Evolutionary conservation across 2,329 filamentous ascomycete genomes (phyloP).

Genomic region (Colletotrichum filicis): DNA sequence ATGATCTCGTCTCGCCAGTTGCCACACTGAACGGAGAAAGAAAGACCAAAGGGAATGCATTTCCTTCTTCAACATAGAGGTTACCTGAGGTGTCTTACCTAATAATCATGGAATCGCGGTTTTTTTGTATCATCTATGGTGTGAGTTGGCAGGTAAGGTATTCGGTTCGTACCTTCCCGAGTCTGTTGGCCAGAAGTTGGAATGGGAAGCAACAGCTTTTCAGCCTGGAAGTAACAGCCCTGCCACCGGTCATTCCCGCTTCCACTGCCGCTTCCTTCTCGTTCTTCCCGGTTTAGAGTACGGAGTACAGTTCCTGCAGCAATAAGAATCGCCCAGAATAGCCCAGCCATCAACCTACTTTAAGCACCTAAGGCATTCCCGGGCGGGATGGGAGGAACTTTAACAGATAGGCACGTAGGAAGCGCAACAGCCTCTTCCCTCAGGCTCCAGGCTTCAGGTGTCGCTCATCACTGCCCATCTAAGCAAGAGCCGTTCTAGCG

Average conservation of each 20-base stretch:
- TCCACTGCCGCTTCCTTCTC: conserved; percentile 12
- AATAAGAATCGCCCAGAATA: background rate
- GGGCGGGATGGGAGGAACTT: background rate
- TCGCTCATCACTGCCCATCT: conserved; percentile 14
- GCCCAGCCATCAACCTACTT: background rate
- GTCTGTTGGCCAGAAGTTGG: background rate
- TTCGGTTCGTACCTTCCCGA: background rate
- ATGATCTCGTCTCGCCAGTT: background rate
- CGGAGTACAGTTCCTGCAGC: background rate
- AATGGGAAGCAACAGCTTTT: background rate
- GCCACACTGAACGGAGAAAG: too few relatives aligned
- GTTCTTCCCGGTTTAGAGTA: background rate
- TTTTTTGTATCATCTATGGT: too few relatives aligned
- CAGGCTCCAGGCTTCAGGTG: conserved; percentile 3
- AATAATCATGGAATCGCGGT: too few relatives aligned
- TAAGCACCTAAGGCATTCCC: background rate
- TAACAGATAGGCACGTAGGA: too few relatives aligned
- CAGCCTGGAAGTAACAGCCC: background rate
- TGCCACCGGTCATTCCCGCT: background rate
- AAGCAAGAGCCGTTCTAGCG: background rate
- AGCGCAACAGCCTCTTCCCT: background rate
- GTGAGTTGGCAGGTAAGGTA: too few relatives aligned
- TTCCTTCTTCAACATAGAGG: too few relatives aligned
- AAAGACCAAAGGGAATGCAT: too few relatives aligned
- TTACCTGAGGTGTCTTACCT: too few relatives aligned